Conservation (phyloP, 176 grass and related monocot species). For the Oryza officinalis region DNA sequence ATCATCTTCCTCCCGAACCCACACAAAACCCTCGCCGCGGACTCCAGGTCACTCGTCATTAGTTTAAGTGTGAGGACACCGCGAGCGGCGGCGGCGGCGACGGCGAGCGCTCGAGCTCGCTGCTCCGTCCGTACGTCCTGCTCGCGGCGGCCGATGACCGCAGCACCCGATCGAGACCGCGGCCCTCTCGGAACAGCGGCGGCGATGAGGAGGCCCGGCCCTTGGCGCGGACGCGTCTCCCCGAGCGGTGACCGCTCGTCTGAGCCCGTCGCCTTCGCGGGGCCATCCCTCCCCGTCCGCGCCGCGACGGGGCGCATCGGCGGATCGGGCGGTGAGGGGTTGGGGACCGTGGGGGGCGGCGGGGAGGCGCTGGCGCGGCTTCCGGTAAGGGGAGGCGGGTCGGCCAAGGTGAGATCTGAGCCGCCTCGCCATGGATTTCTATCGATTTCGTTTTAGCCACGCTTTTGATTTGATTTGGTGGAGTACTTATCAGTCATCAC, state of each 20-base stretch:
- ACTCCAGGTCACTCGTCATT: not conserved
- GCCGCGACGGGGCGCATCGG: not conserved
- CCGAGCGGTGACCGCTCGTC: not conserved
- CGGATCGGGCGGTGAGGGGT: not conserved
- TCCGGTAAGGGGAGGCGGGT: not conserved
- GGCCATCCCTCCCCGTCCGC: not conserved
- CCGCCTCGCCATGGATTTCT: not conserved
- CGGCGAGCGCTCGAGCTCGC: not conserved
- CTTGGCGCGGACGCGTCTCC: not conserved
- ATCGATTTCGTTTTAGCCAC: not conserved
- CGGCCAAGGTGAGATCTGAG: constrained; percentile 33
- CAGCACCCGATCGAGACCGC: constrained; percentile 4
- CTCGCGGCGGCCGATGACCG: constrained; percentile 5
- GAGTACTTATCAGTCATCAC: not conserved
- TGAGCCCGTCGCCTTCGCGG: not conserved
- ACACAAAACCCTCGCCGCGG: constrained; percentile 8
- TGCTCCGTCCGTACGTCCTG: not conserved
- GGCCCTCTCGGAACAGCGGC: not conserved
- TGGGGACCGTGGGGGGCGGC: not conserved
- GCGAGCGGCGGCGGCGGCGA: not conserved
- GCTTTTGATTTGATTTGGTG: not conserved
- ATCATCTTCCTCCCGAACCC: not conserved
- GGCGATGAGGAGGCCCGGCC: constrained; percentile 34
- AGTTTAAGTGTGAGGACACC: constrained; percentile 31
- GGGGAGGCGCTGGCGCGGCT: not conserved